Evolutionary conservation across 495 filamentous ascomycete species (phyloP).

Genomic region (Aspergillus avenaceus): DNA sequence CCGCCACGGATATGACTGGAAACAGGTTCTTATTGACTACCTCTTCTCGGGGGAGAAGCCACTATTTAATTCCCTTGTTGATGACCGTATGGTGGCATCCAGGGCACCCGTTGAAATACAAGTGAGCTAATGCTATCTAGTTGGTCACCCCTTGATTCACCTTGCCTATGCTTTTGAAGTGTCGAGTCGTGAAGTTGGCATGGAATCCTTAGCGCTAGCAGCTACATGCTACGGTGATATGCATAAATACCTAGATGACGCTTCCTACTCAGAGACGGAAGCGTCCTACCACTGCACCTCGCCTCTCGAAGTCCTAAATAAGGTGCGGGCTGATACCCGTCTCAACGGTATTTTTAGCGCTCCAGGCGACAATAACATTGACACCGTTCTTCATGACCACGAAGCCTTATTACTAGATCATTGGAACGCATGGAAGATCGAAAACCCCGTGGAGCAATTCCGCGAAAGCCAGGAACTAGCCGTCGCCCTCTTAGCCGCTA

Average conservation of each 20-base stretch:
- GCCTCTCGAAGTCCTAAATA: constrained; percentile 61
- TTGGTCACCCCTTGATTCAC: constrained; percentile 86
- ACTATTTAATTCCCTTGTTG: constrained; percentile 70
- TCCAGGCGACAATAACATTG: constrained; percentile 60
- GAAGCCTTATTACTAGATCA: constrained; percentile 72
- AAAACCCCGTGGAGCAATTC: constrained; percentile 64
- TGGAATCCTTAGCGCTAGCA: constrained; percentile 73
- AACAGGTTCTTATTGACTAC: constrained; percentile 67
- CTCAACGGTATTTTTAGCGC: constrained; percentile 55
- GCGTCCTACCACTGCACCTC: constrained; percentile 50
- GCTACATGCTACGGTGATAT: constrained; percentile 68
- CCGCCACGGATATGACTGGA: constrained; percentile 78
- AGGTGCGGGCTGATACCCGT: constrained; percentile 45
- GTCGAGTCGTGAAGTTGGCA: constrained; percentile 70
- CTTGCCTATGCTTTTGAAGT: constrained; percentile 86
- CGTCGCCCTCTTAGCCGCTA: constrained; percentile 64
- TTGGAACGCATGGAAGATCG: constrained; percentile 81
- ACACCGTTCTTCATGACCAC: constrained; percentile 59
- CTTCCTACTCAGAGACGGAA: constrained; percentile 54
- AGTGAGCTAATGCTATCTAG: constrained; percentile 34
- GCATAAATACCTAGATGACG: constrained; percentile 76
- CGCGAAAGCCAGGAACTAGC: constrained; percentile 73
- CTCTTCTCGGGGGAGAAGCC: constrained; percentile 72
- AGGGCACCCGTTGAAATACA: background rate
- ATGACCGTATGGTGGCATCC: constrained; percentile 59